These are phyloP conservation scores for Intubia oerlemansii DNA, from an alignment of 2,329 filamentous ascomycete genomes.

Conservation along the genomic window DNA sequence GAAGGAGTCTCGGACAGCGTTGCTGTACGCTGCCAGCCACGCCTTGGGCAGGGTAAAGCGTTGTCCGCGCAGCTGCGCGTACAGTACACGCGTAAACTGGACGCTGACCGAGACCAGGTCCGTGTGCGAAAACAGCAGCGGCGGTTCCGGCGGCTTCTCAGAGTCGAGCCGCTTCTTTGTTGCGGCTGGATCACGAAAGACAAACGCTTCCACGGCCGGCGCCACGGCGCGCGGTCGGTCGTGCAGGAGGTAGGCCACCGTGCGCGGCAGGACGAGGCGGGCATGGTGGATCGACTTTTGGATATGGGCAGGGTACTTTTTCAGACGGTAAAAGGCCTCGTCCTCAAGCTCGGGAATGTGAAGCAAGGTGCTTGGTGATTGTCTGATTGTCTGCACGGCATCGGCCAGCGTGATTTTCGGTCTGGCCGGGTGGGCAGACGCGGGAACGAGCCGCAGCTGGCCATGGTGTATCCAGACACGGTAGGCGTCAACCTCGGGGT, in stretches of 20 bases:
- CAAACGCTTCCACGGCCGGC: constrained; percentile 76
- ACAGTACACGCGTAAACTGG: constrained; percentile 72
- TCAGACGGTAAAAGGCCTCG: constrained; percentile 76
- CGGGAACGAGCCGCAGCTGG: constrained; percentile 6
- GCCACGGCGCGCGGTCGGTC: constrained; percentile 55
- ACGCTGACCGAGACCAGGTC: constrained; percentile 66
- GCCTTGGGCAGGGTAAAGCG: constrained; percentile 45
- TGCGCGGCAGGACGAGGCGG: constrained; percentile 54
- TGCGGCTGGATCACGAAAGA: constrained; percentile 63
- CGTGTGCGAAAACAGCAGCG: constrained; percentile 47
- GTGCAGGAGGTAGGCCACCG: constrained; percentile 61
- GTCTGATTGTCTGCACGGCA: constrained; percentile 38
- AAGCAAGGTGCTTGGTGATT: constrained; percentile 35
- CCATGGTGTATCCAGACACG: constrained; percentile 76
- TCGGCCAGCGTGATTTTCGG: constrained; percentile 25
- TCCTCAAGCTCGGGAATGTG: constrained; percentile 57
- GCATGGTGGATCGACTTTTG: constrained; percentile 55
- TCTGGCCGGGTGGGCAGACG: constrained; percentile 9
- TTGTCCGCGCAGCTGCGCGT: constrained; percentile 77
- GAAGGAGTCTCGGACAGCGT: no score
- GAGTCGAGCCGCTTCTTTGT: no score
- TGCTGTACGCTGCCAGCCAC: constrained; percentile 23
- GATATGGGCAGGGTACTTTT: constrained; percentile 65
- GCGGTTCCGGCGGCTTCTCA: no score
- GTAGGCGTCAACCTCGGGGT: constrained; percentile 71